Conservation (phyloP, 2,329 filamentous ascomycete species). For the Botrytis porri region DNA sequence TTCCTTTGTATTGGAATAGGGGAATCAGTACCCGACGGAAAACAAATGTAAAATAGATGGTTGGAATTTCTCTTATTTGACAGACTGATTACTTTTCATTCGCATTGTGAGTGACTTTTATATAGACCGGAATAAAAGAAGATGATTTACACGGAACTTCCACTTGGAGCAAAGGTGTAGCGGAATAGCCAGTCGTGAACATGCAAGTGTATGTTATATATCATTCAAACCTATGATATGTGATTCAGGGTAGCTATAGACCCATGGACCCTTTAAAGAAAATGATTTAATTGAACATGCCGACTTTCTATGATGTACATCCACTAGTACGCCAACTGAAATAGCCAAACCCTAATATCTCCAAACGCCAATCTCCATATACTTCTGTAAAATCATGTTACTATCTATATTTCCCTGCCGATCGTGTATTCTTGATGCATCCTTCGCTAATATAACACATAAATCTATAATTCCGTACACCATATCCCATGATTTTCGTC, state of each 20-base stretch:
- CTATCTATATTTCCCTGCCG: neutral
- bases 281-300: neutral
- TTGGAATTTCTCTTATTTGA: neutral
- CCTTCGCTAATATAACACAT: neutral
- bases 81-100: neutral
- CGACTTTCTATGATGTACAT: neutral
- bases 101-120: neutral
- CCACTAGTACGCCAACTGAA: neutral
- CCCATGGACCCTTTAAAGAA: neutral
- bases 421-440: neutral
- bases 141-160: neutral
- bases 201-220: neutral
- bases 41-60: neutral
- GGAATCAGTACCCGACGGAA: neutral
- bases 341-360: neutral
- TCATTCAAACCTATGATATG: neutral
- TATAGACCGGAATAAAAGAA: neutral
- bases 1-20: neutral
- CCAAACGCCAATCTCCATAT: constrained; percentile 1
- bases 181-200: neutral
- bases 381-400: neutral
- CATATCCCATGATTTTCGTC: neutral
- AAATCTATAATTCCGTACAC: neutral
- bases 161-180: neutral
- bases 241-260: neutral